phyloP scores from a whole-genome alignment of 768 basidiomycete genomes.

The Daedalea quercina region DNA sequence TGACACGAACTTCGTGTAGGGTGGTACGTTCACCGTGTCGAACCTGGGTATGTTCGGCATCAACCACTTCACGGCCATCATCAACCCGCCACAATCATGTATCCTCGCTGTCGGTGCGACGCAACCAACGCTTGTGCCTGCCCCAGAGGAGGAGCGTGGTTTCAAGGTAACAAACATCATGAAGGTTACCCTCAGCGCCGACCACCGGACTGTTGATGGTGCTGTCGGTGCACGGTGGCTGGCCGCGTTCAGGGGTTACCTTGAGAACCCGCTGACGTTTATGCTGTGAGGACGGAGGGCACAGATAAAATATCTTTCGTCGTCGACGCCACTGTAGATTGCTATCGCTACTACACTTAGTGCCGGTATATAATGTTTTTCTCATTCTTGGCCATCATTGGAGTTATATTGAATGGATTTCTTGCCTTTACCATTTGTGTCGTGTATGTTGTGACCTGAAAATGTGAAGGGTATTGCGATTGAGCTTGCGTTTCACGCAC shows the following conservation, averaged over 20 bases:
- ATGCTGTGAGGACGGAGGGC: slow-evolving; percentile 64
- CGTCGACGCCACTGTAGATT: neutral
- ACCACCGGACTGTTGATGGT: slow-evolving; percentile 95
- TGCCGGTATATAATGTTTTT: neutral
- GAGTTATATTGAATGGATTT: neutral
- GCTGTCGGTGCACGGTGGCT: slow-evolving; percentile 93
- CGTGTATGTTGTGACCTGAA: no score
- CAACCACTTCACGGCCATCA: slow-evolving; percentile 95
- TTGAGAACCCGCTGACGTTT: slow-evolving; percentile 95
- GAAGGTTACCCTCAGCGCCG: slow-evolving; percentile 94
- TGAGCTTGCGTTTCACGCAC: no score
- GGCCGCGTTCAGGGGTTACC: slow-evolving; percentile 88
- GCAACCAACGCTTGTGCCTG: slow-evolving; percentile 78
- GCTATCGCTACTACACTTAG: slow-evolving; percentile 1
- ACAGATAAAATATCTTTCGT: neutral
- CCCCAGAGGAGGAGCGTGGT: slow-evolving; percentile 85
- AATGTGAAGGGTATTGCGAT: no score
- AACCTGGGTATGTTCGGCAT: slow-evolving; percentile 98
- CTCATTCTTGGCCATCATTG: neutral
- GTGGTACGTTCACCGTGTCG: slow-evolving; percentile 97
- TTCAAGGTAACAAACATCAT: slow-evolving; percentile 90
- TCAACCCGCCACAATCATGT: slow-evolving; percentile 97
- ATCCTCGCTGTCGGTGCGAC: slow-evolving; percentile 94
- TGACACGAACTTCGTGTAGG: slow-evolving; percentile 39
- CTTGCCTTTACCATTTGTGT: neutral